A percentile compares a stretch with the other conserved stretches of the same genome.
Conservation (phyloP, 1,284 basidiomycete genomes). For the Papiliotrema flavescens region DNA sequence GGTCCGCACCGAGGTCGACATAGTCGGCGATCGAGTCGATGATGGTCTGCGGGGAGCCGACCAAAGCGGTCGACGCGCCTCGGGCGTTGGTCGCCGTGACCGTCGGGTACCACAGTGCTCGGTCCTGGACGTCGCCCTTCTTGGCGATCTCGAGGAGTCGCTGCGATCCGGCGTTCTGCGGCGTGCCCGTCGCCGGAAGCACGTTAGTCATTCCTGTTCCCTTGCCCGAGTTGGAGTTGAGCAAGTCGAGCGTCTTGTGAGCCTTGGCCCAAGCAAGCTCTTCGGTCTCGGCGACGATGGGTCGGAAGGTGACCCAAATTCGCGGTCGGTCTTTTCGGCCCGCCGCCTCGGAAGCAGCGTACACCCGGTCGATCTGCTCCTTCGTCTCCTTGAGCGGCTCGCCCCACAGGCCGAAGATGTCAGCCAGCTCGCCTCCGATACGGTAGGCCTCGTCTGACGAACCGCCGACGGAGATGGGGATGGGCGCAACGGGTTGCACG, state of each 20-base stretch:
- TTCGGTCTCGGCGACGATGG: slow-evolving; percentile 35
- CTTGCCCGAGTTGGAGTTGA: slow-evolving; percentile 13
- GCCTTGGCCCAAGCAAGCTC: slow-evolving; percentile 36
- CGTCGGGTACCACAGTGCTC: slow-evolving; percentile 35
- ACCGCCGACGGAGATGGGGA: slow-evolving; percentile 29
- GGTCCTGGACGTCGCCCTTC: slow-evolving; percentile 31
- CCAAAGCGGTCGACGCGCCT: slow-evolving; percentile 35
- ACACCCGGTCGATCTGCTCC: slow-evolving; percentile 34
- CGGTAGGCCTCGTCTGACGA: slow-evolving; percentile 34
- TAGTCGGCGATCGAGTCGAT: slow-evolving; percentile 36
- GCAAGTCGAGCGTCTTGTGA: slow-evolving; percentile 21
- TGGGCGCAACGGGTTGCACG: slow-evolving; percentile 21
- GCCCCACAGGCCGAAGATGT: slow-evolving; percentile 37
- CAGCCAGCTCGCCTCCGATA: slow-evolving; percentile 30
- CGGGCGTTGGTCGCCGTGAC: slow-evolving; percentile 30
- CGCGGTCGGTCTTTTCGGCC: slow-evolving; percentile 30
- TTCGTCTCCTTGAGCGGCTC: slow-evolving; percentile 38
- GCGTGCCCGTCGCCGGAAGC: slow-evolving; percentile 1
- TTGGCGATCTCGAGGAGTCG: slow-evolving; percentile 32
- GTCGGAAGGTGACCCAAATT: slow-evolving; percentile 37
- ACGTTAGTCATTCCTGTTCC: background rate
- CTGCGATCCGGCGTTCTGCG: slow-evolving; percentile 32
- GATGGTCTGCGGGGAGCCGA: slow-evolving; percentile 30
- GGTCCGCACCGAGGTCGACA: slow-evolving; percentile 27
- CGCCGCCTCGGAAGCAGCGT: slow-evolving; percentile 30